Evolutionary conservation across 2,329 filamentous ascomycete species (phyloP).

Genomic region (Phialophora macrospora): DNA sequence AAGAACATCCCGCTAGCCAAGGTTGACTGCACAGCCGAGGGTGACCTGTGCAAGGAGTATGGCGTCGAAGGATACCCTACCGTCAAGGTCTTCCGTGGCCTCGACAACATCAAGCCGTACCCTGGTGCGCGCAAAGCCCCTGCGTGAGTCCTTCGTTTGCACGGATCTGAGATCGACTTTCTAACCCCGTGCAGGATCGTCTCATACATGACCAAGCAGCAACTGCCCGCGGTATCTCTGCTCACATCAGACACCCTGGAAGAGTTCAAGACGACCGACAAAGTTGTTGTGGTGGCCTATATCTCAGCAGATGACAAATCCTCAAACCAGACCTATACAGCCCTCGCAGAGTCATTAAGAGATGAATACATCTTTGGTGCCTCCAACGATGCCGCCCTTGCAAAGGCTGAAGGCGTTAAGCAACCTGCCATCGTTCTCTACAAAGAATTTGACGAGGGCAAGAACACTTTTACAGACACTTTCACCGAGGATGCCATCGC

Average conservation of each 20-base stretch:
- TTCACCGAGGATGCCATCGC: constrained; percentile 81
- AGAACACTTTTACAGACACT: constrained; percentile 78
- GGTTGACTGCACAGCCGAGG: constrained; percentile 89
- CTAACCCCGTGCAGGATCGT: constrained; percentile 57
- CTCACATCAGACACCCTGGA: constrained; percentile 82
- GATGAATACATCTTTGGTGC: constrained; percentile 93
- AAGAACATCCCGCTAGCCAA: constrained; percentile 57
- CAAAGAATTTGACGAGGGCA: constrained; percentile 98
- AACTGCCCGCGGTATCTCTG: constrained; percentile 84
- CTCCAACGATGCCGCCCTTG: constrained; percentile 79
- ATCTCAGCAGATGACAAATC: constrained; percentile 78
- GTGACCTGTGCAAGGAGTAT: constrained; percentile 84
- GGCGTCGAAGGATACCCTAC: constrained; percentile 98
- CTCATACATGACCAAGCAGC: constrained; percentile 98
- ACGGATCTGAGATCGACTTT: constrained; percentile 6
- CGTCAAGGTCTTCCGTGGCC: constrained; percentile 96
- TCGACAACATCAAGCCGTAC: constrained; percentile 81
- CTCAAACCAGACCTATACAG: constrained; percentile 81
- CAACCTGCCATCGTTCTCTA: constrained; percentile 89
- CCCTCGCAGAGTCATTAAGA: constrained; percentile 74
- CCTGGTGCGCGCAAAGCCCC: constrained; percentile 85
- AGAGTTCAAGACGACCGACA: constrained; percentile 97
- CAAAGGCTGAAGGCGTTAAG: constrained; percentile 87
- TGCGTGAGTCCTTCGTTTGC: constrained; percentile 53
- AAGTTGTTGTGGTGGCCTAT: constrained; percentile 92